Conservation (phyloP, 495 filamentous ascomycete species). For the Podospora comata region DNA sequence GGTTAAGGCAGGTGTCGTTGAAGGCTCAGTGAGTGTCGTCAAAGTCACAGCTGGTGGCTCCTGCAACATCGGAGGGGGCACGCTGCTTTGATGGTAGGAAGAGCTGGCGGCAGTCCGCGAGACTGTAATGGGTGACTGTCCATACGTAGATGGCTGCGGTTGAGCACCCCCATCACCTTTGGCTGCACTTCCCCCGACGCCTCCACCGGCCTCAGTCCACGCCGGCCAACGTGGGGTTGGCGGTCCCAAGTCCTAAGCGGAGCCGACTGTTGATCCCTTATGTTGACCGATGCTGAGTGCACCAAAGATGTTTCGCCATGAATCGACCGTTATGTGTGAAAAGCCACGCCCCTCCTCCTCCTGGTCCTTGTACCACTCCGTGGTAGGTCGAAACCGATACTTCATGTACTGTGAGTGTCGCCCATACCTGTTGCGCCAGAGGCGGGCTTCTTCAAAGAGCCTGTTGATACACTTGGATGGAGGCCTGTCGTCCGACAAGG, state of each 20-base stretch:
- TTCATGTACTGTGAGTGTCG: slow-evolving; percentile 26
- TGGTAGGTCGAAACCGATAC: slow-evolving; percentile 40
- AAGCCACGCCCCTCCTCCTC: slow-evolving; percentile 38
- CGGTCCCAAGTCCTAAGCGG: slow-evolving; percentile 12
- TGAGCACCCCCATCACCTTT: neutral
- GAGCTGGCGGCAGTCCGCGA: neutral
- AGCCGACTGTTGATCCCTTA: neutral
- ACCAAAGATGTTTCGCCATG: slow-evolving; percentile 35
- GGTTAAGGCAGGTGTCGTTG: neutral
- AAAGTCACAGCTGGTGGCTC: neutral
- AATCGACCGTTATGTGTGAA: slow-evolving; percentile 39
- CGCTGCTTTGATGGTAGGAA: neutral
- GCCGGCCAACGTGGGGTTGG: neutral
- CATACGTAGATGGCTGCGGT: neutral
- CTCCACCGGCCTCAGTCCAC: neutral
- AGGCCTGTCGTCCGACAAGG: neutral
- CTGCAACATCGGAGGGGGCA: neutral
- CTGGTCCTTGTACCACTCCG: slow-evolving; percentile 46
- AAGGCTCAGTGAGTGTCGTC: neutral
- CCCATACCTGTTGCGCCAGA: slow-evolving; percentile 17
- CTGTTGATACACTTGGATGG: slow-evolving; percentile 39
- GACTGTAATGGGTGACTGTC: neutral
- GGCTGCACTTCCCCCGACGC: neutral
- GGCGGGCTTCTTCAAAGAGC: slow-evolving; percentile 37
- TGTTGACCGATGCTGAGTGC: slow-evolving; percentile 20